Percentiles rank a stretch among this genome's conserved stretches.
Conservation (phyloP, 768 basidiomycete genomes). For the Leccinum longicurvipes region DNA sequence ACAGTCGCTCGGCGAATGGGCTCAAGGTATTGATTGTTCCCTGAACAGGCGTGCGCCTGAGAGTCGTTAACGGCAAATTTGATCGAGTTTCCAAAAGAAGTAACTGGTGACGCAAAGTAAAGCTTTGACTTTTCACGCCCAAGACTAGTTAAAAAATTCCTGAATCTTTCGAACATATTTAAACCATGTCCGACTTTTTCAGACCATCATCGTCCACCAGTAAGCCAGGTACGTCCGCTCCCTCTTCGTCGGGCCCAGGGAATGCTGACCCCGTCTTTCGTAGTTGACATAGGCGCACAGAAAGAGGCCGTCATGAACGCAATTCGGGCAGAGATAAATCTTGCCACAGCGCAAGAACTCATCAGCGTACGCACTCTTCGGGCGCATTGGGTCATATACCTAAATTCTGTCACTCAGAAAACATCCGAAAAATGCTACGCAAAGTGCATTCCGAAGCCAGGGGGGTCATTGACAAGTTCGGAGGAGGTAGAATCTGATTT, state of each 20-base stretch:
- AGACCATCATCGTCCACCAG: constrained; percentile 34
- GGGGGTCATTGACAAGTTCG: constrained; percentile 59
- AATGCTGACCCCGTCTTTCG: not conserved
- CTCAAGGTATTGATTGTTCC: not conserved
- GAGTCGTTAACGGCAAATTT: not conserved
- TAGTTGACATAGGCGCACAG: constrained; percentile 40
- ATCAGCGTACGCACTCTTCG: constrained; percentile 54
- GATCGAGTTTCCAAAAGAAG: constrained; percentile 12
- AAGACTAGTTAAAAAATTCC: not conserved
- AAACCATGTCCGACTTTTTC: constrained; percentile 54
- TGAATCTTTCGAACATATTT: not conserved
- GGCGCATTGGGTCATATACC: not conserved
- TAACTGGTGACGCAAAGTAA: not conserved
- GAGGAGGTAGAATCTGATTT: constrained; percentile 56
- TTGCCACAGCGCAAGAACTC: constrained; percentile 76
- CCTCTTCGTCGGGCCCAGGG: not conserved
- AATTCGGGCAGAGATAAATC: constrained; percentile 66
- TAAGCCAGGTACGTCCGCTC: constrained; percentile 23
- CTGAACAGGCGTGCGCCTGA: no score
- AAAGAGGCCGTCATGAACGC: constrained; percentile 53
- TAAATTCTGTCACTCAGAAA: constrained; percentile 47
- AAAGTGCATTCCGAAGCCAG: constrained; percentile 78
- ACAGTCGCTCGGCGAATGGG: not conserved
- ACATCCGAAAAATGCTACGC: constrained; percentile 73
- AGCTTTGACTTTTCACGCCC: not conserved